Evolutionary conservation across 805 yeast species (phyloP).

Genomic region (Candida pseudofarinosa): DNA sequence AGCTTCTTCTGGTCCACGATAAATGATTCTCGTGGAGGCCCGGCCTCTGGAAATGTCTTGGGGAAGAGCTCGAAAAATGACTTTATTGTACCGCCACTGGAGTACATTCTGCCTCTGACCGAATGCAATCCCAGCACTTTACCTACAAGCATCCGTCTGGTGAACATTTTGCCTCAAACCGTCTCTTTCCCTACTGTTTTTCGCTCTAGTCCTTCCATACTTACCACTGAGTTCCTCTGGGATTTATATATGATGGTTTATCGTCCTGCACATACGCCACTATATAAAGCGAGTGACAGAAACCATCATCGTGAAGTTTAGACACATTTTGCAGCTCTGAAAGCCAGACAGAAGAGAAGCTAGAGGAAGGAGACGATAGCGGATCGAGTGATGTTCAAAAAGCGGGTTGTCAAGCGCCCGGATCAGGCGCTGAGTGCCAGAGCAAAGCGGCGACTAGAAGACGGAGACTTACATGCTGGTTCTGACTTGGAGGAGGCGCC

Average conservation of each 20-base stretch:
- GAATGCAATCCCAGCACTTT: too few species aligned
- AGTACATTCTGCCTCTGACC: slow-evolving; percentile 1
- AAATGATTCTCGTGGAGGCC: slow-evolving; percentile 62
- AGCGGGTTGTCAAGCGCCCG: slow-evolving; percentile 15
- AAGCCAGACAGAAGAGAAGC: neutral
- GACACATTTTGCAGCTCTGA: neutral
- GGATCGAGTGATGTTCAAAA: slow-evolving; percentile 24
- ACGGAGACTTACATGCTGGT: neutral
- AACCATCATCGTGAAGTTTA: too few species aligned
- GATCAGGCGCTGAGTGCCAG: neutral
- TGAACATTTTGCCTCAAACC: too few species aligned
- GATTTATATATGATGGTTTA: too few species aligned
- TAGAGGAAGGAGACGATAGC: too few species aligned
- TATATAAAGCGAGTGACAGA: too few species aligned
- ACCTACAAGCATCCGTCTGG: too few species aligned
- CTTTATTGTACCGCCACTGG: slow-evolving; percentile 1
- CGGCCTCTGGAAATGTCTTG: slow-evolving; percentile 59
- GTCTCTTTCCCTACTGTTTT: too few species aligned
- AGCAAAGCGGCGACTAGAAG: neutral
- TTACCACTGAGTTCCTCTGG: too few species aligned
- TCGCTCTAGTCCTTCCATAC: too few species aligned
- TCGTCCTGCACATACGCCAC: too few species aligned
- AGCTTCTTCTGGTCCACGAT: slow-evolving; percentile 50
- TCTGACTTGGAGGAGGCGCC: neutral
- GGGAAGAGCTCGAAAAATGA: slow-evolving; percentile 69